Percentiles rank a stretch among this genome's conserved stretches.
Evolutionary conservation across 2,329 filamentous ascomycete species (phyloP).

Genomic region (Colletotrichum tofieldiae): DNA sequence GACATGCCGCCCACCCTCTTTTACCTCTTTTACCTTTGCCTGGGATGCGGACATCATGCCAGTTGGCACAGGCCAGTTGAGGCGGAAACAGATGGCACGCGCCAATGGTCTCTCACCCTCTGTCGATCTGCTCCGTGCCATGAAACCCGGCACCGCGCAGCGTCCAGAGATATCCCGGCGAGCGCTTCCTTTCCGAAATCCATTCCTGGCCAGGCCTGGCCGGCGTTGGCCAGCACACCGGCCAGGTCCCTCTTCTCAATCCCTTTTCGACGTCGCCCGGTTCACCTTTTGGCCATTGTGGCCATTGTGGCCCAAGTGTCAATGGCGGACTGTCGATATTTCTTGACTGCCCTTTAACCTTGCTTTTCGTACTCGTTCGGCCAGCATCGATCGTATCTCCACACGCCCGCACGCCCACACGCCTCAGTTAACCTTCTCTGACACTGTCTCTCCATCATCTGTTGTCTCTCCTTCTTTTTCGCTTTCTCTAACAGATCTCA

Average conservation of each 20-base stretch:
- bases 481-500: constrained; percentile 33
- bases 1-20: constrained; percentile 28
- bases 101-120: constrained; percentile 31
- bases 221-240: neutral
- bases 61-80: constrained; percentile 23
- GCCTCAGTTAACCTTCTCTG: constrained; percentile 36
- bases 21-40: constrained; percentile 13
- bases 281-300: neutral
- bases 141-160: constrained; percentile 39
- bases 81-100: constrained; percentile 39
- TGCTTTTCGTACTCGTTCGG: constrained; percentile 43
- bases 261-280: neutral
- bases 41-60: constrained; percentile 17
- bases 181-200: constrained; percentile 24
- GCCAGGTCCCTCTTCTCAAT: neutral
- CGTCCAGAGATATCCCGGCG: constrained; percentile 30
- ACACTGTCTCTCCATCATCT: constrained; percentile 35
- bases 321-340: constrained; percentile 25
- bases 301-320: constrained; percentile 15
- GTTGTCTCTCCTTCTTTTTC: constrained; percentile 31
- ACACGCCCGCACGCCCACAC: constrained; percentile 29
- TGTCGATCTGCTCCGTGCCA: constrained; percentile 36
- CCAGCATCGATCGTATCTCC: constrained; percentile 18
- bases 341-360: constrained; percentile 31
- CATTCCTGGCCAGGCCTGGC: constrained; percentile 30